phyloP scores from a whole-genome alignment of 805 yeast species.

The Myxozyma sirexii region DNA sequence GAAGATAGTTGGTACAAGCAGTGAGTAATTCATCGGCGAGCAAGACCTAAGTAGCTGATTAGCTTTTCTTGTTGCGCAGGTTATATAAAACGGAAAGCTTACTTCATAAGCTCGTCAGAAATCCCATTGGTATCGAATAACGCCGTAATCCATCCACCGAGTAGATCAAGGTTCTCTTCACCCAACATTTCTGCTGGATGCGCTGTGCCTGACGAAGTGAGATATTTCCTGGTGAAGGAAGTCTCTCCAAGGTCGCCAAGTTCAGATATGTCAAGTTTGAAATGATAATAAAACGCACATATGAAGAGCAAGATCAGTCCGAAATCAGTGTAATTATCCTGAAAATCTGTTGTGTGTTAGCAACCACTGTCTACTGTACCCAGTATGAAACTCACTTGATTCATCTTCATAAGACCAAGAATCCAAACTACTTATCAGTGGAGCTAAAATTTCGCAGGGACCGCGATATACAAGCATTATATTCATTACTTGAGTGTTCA shows the following conservation, averaged over 20 bases:
- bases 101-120: constrained; percentile 75
- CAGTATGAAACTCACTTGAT: constrained; percentile 43
- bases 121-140: constrained; percentile 82
- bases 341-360: constrained; percentile 47
- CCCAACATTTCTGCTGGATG: constrained; percentile 28
- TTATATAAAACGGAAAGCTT: constrained; percentile 18
- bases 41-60: constrained; percentile 43
- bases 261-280: constrained; percentile 39
- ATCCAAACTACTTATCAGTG: constrained; percentile 59
- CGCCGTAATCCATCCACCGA: constrained; percentile 77
- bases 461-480: constrained; percentile 50
- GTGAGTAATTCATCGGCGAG: constrained; percentile 65
- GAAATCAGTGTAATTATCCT: constrained; percentile 68
- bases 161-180: constrained; percentile 39
- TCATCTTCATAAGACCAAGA: constrained; percentile 53
- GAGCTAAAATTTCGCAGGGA: constrained; percentile 49
- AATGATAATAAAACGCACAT: constrained; percentile 46
- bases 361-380: not conserved
- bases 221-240: constrained; percentile 23
- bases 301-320: constrained; percentile 61
- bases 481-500: constrained; percentile 49
- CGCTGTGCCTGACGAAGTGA: constrained; percentile 30
- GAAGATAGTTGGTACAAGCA: constrained; percentile 71
- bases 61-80: not conserved
- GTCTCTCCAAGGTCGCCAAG: constrained; percentile 4